Evolutionary conservation across 2,329 filamentous ascomycete species (phyloP), one percentile per base, ranked within the genome.

Genomic region (Fusarium staphyleae): DNA sequence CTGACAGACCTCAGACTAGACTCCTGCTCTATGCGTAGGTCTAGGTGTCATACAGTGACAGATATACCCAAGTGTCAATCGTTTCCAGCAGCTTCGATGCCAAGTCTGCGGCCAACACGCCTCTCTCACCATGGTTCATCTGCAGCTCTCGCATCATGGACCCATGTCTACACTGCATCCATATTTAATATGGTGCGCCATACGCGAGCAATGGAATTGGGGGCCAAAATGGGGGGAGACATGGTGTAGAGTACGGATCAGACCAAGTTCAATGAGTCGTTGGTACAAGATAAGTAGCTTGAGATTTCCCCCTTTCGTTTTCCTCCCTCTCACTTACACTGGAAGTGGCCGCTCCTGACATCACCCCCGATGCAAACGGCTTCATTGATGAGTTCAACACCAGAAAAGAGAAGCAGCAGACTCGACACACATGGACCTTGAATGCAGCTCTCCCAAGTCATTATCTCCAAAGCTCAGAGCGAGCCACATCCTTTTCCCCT

Each of bases 161-260:
- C 47, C 47, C 48, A 26, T 37, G 32, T 54, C 32, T 62, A 37
- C 57, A 62, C 57, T 50, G 57, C 57, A 51, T 58, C 48, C 36
- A 40, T 33, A n/a, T 9, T 55, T 16, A 28, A 40, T 62, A 48
- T 42, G 34, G 57, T 50, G 57, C 16, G 41, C 7, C n/a, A 16
- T 44, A 53, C 40, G 32, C 14, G 36, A 11, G 45, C 35, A 26
- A 15, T 54, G 4, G 44, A 34, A 26, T 59, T 59, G 44, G 33
- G 24, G 41, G 13, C 40, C 24, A 18, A 33, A 28, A 24, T 22
- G 44, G 13, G 49, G 55, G 49, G 55, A 5, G 32, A 35, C 14
- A 26, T 22, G 28, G 28, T 43, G 28, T n/a, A 26, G 8, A 28
- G 28, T 32, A 28, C 29, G 36, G 34, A 36, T 49, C 28, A 45